Evolutionary conservation across 2,329 filamentous ascomycete genomes (phyloP).

Genomic region (Fusarium fujikuroi): DNA sequence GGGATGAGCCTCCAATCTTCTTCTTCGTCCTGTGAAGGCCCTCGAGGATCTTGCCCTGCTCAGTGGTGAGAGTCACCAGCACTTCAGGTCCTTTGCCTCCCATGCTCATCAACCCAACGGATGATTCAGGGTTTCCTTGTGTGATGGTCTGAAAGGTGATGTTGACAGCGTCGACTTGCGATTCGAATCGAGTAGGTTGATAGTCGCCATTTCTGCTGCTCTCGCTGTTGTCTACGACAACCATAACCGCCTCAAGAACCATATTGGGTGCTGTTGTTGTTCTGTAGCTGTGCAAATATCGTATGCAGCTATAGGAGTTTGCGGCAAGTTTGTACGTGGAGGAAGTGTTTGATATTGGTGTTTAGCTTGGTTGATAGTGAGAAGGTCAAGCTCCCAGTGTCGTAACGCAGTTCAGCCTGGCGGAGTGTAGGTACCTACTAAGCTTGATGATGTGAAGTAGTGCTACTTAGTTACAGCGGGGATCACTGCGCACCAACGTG

Average conservation of each 20-base stretch:
- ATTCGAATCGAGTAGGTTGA: conserved; percentile 93
- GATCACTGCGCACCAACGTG: not conserved
- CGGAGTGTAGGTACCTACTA: conserved; percentile 37
- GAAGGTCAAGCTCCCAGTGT: conserved; percentile 48
- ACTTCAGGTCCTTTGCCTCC: conserved; percentile 97
- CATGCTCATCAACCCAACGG: conserved; percentile 99
- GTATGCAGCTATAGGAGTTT: conserved; percentile 4
- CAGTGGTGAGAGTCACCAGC: conserved; percentile 93
- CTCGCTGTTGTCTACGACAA: conserved; percentile 99
- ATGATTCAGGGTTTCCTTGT: conserved; percentile 94
- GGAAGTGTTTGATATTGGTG: conserved; percentile 21
- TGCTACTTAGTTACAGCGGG: conserved; percentile 25
- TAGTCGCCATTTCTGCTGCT: conserved; percentile 95
- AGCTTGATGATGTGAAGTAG: conserved; percentile 37
- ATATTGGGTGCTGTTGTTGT: conserved; percentile 70
- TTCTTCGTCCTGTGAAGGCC: conserved; percentile 88
- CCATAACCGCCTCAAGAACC: conserved; percentile 99
- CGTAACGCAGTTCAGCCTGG: conserved; percentile 62
- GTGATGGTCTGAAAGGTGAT: conserved; percentile 97
- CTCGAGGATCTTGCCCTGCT: conserved; percentile 94
- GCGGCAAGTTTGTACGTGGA: conserved; percentile 1
- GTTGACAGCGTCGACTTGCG: conserved; percentile 93
- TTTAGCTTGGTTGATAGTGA: conserved; percentile 41
- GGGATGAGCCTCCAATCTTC: conserved; percentile 89
- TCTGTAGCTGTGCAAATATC: conserved; percentile 3